Conservation (phyloP, 2,329 filamentous ascomycete species). For the Aspergillus transmontanensis region DNA sequence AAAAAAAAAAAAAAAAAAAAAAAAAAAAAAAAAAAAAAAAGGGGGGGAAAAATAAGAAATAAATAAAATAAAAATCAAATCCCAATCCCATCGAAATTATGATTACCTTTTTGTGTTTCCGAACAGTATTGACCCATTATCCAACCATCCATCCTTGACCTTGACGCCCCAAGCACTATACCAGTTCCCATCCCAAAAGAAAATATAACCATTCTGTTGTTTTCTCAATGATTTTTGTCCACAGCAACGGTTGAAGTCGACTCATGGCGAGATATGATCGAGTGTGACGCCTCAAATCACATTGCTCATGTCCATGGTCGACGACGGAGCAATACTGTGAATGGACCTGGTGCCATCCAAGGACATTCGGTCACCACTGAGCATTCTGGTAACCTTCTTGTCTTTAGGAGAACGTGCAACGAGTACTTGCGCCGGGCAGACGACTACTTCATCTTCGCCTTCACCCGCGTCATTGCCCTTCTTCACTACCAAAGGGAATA, state of each 20-base stretch:
- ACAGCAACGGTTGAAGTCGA: background rate
- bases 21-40: background rate
- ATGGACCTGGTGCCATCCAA: conserved; percentile 42
- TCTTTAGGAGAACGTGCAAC: conserved; percentile 61
- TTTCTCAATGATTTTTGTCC: background rate
- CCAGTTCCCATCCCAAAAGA: background rate
- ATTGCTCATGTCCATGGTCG: conserved; percentile 47
- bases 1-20: background rate
- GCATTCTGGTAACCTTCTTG: conserved; percentile 40
- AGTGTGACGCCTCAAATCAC: conserved; percentile 49
- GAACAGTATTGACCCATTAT: background rate
- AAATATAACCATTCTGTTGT: background rate
- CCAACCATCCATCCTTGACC: background rate
- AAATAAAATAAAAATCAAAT: background rate
- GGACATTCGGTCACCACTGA: conserved; percentile 48
- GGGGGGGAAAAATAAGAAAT: conserved; percentile 1
- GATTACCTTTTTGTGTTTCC: conserved; percentile 7
- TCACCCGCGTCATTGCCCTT: conserved; percentile 86
- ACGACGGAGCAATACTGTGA: conserved; percentile 47
- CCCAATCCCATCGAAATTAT: conserved; percentile 4
- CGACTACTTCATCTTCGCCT: conserved; percentile 92
- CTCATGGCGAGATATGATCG: conserved; percentile 7
- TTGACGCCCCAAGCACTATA: conserved; percentile 6
- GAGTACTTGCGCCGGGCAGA: conserved; percentile 92
- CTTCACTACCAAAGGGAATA: conserved; percentile 96